Conservation (phyloP, 1,284 basidiomycete genomes). For the Trichosporon ovoides region DNA sequence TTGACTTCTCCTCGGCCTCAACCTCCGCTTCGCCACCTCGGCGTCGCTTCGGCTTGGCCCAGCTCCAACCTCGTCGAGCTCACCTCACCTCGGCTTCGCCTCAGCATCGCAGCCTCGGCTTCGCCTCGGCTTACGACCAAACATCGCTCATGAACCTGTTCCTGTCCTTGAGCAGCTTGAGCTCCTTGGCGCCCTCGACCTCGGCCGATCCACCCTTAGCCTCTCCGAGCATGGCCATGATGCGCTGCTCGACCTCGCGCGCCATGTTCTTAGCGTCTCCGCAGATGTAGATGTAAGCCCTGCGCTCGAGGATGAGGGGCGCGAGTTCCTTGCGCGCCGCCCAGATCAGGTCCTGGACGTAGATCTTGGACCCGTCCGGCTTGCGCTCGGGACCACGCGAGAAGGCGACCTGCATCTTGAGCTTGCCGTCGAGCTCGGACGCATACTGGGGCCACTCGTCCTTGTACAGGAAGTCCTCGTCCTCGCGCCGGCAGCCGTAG, state of each 20-base stretch:
- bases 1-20: no score
- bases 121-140: no score
- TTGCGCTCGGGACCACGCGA: constrained; percentile 74
- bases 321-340: constrained; percentile 73
- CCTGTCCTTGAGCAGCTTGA: constrained; percentile 89
- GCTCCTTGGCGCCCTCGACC: constrained; percentile 80
- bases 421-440: constrained; percentile 87
- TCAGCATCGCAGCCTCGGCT: no score
- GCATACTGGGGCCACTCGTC: constrained; percentile 90
- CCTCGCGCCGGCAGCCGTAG: constrained; percentile 85
- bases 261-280: constrained; percentile 97
- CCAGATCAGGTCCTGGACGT: constrained; percentile 95
- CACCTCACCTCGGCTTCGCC: no score
- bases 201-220: constrained; percentile 81
- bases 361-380: constrained; percentile 85
- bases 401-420: constrained; percentile 80
- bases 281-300: constrained; percentile 91
- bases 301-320: constrained; percentile 82
- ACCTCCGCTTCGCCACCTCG: not conserved
- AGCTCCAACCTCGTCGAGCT: no score
- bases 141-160: constrained; percentile 19
- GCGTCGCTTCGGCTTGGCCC: no score
- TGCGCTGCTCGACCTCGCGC: constrained; percentile 82
- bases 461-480: constrained; percentile 86
- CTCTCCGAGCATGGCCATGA: constrained; percentile 82